These are phyloP conservation scores for Leptodermis oblonga DNA, from an alignment of 257 asterid species.

Conservation along the genomic window DNA sequence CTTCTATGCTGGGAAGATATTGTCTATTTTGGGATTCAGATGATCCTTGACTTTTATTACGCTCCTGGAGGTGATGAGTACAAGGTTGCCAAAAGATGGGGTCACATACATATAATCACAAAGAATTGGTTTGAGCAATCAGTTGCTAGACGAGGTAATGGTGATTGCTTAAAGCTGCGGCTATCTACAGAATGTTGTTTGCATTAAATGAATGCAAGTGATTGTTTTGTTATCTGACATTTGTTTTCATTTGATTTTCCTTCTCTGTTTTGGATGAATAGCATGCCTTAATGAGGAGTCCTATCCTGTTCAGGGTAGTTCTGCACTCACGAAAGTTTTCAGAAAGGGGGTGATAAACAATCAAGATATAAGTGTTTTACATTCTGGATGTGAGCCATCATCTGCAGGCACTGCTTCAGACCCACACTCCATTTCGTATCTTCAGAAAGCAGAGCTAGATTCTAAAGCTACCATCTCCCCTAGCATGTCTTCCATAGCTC, in stretches of 20 bases:
- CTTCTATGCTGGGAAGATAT: not conserved
- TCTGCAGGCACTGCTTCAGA: conserved; percentile 50
- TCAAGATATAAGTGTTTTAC: conserved; percentile 53
- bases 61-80: conserved; percentile 92
- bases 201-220: conserved; percentile 14
- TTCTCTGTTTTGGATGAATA: conserved; percentile 33
- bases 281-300: conserved; percentile 91
- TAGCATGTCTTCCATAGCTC: conserved; percentile 29
- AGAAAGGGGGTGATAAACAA: conserved; percentile 45
- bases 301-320: conserved; percentile 63
- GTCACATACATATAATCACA: conserved; percentile 53
- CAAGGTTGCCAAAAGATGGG: conserved; percentile 90
- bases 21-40: conserved; percentile 18
- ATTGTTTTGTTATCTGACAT: conserved; percentile 28
- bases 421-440: conserved; percentile 34
- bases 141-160: conserved; percentile 81
- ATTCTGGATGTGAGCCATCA: conserved; percentile 43
- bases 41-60: conserved; percentile 60
- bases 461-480: conserved; percentile 34
- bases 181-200: conserved; percentile 16
- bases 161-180: conserved; percentile 16
- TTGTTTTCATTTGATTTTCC: conserved; percentile 13
- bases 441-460: conserved; percentile 49
- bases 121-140: conserved; percentile 88
- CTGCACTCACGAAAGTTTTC: conserved; percentile 36